phyloP scores from a whole-genome alignment of 2,329 filamentous ascomycete species.

The Hyphodiscus sp. region DNA sequence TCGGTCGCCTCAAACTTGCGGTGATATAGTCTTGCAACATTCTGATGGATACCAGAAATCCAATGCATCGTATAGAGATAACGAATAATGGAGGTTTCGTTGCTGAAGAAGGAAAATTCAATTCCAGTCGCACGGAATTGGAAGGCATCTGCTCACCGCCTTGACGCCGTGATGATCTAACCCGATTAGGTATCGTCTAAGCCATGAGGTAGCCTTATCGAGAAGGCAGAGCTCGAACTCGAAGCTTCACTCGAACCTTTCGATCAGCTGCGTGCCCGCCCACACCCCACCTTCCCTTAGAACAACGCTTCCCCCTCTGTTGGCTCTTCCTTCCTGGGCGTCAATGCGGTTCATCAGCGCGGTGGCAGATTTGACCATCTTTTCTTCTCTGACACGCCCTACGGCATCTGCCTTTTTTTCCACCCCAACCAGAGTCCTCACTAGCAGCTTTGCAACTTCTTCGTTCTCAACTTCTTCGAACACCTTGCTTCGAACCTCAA shows the following conservation, averaged over 20 bases:
- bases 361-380: conserved; percentile 21
- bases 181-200: background rate
- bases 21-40: conserved; percentile 29
- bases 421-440: conserved; percentile 22
- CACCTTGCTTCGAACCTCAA: background rate
- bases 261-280: background rate
- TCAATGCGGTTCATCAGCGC: conserved; percentile 28
- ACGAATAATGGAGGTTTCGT: conserved; percentile 26
- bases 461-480: conserved; percentile 9
- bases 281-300: conserved; percentile 3
- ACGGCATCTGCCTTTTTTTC: conserved; percentile 15
- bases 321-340: conserved; percentile 9
- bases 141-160: conserved; percentile 10
- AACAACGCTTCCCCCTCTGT: background rate
- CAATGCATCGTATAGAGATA: conserved; percentile 25
- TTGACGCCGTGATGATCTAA: background rate
- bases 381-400: conserved; percentile 21
- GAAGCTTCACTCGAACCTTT: background rate
- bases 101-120: conserved; percentile 21
- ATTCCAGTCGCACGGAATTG: background rate
- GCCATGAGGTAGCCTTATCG: background rate
- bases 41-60: conserved; percentile 21
- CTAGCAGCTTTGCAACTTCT: conserved; percentile 9
- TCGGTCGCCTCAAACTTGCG: conserved; percentile 33
- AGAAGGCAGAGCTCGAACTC: background rate